Evolutionary conservation across 805 yeast genomes (phyloP), one percentile per base, ranked within the genome.

Genomic region (Metschnikowia dekortorum): DNA sequence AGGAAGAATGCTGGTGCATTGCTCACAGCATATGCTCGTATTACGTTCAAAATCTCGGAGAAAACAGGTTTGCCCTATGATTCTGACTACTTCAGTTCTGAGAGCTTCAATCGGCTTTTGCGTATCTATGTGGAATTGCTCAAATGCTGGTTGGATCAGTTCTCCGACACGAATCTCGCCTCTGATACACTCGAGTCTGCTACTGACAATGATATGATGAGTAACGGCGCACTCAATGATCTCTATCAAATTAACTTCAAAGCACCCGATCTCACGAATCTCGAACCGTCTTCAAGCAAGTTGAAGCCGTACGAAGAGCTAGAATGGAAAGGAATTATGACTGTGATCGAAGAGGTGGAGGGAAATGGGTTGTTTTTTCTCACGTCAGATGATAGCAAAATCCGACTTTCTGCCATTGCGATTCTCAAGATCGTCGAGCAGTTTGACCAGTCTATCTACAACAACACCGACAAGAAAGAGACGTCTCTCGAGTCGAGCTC

Each of bases 291-390:
- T 3, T 38, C 52, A 8, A 49, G 39, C 22, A 64, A 61, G 39
- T 44, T 57, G 30, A 66, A 65, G 46, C 69, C 67, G 7, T 68
- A 76, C 6, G 90, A 86, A 54, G 87, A 83, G 50, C 65, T 87
- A 35, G 92, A 87, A 61, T 75, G 89, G 78, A 88, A 87, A 57
- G 83, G 82, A 43, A 82, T 89, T 14, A 83, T 89, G 54, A 86
- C 96, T 0, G 85, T 87, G 0, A 84, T 94, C 43, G 98, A 94
- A 66, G 97, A 92, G 54, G 88, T 92, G 8, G 99, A 94, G 67
- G 97, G 99, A 0, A 89, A 91, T 62, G 99, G 97, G 0, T 68
- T 94, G 31, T 94, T 89, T 61, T 92, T 95, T 61, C 71, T 94
- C 22, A 88, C 96, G 60, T 88, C 96, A 1, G 95, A 90, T 57